phyloP scores from a whole-genome alignment of 441 rosid species.

The Erodium trifolium region DNA sequence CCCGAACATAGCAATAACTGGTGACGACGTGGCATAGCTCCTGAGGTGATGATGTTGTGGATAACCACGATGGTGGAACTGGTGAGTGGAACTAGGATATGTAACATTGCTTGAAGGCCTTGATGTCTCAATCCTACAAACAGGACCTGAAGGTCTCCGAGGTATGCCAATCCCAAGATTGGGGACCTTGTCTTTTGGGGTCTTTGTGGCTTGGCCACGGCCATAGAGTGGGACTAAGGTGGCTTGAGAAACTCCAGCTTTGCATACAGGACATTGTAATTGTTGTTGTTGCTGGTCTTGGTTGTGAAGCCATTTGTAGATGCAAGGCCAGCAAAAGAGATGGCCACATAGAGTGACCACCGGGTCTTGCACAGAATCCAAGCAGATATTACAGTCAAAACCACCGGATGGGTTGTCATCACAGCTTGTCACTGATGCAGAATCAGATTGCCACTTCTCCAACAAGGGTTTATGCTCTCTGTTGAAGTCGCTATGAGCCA shows the following conservation, averaged over 20 bases:
- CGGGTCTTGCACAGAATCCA: conserved; percentile 74
- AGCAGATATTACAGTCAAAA: conserved; percentile 86
- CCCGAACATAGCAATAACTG: conserved; percentile 52
- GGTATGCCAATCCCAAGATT: conserved; percentile 47
- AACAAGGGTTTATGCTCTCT: conserved; percentile 20
- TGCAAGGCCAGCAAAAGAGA: conserved; percentile 96
- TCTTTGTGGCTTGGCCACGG: conserved; percentile 37
- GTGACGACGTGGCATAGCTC: conserved; percentile 34
- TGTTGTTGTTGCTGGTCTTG: conserved; percentile 28
- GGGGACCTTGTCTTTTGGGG: conserved; percentile 29
- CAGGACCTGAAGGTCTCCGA: conserved; percentile 48
- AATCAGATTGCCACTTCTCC: conserved; percentile 36
- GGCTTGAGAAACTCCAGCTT: conserved; percentile 57
- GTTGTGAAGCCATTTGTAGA: conserved; percentile 76
- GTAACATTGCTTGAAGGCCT: conserved; percentile 18
- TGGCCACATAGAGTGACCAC: conserved; percentile 93
- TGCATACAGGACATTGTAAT: conserved; percentile 83
- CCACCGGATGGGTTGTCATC: conserved; percentile 31
- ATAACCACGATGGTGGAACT: conserved; percentile 13
- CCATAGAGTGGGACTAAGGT: conserved; percentile 74
- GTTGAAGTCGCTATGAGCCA: conserved; percentile 15
- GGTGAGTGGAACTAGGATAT: background rate
- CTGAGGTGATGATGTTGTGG: conserved; percentile 25
- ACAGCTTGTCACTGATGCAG: conserved; percentile 20
- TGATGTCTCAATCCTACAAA: conserved; percentile 27